Conservation (phyloP, 257 asterid genomes). For the Nicotiana otophora region DNA sequence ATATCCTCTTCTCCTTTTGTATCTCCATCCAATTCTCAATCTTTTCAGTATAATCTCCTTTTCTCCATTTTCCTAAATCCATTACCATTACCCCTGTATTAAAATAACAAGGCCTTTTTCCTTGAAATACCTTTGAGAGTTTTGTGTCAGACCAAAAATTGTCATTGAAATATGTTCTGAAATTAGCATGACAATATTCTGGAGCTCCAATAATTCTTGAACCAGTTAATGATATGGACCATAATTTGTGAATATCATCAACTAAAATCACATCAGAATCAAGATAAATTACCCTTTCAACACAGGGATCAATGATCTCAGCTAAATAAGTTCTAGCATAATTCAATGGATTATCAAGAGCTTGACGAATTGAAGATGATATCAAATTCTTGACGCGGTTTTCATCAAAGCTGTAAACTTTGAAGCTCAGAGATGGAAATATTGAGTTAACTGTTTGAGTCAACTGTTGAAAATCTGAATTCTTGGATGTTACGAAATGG, state of each 20-base stretch:
- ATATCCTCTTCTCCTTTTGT: slow-evolving; percentile 53
- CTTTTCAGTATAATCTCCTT: slow-evolving; percentile 37
- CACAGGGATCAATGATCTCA: slow-evolving; percentile 37
- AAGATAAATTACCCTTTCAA: slow-evolving; percentile 44
- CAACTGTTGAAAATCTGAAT: slow-evolving; percentile 15
- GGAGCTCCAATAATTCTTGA: slow-evolving; percentile 64
- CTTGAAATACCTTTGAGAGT: slow-evolving; percentile 30
- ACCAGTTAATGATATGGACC: slow-evolving; percentile 26
- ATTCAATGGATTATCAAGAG: slow-evolving; percentile 58
- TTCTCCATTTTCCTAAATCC: slow-evolving; percentile 59
- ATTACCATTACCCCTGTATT: slow-evolving; percentile 73
- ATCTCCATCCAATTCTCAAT: slow-evolving; percentile 68
- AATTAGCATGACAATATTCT: slow-evolving; percentile 46
- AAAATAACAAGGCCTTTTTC: slow-evolving; percentile 58
- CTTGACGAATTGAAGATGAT: slow-evolving; percentile 54
- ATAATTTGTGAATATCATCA: slow-evolving; percentile 42
- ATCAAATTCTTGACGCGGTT: slow-evolving; percentile 29
- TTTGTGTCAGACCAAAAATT: slow-evolving; percentile 45
- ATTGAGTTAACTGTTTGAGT: slow-evolving; percentile 19
- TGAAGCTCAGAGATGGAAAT: slow-evolving; percentile 44
- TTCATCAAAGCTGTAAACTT: slow-evolving; percentile 37
- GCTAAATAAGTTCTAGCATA: slow-evolving; percentile 62
- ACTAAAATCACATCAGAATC: slow-evolving; percentile 55
- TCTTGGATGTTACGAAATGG: slow-evolving; percentile 41
- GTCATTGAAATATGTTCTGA: slow-evolving; percentile 38